These are phyloP conservation scores for Mycena sanguinolenta DNA, from an alignment of 768 basidiomycete species.

Conservation along the genomic window DNA sequence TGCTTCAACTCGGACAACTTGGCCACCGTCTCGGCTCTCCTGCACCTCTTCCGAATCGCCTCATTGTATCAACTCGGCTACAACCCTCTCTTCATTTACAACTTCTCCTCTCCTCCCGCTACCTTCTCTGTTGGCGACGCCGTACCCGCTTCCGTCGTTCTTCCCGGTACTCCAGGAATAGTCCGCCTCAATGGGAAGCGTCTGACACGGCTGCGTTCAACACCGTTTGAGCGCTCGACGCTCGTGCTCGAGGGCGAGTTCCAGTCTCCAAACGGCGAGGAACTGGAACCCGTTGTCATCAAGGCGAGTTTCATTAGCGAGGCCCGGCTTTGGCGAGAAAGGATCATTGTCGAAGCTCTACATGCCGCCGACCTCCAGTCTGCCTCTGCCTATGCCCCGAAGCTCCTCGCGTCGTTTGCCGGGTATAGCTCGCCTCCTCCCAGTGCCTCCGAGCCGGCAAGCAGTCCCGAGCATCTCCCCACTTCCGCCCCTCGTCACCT, in stretches of 20 bases:
- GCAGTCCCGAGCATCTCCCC: background rate
- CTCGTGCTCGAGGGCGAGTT: too few relatives aligned
- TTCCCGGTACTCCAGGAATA: conserved; percentile 16
- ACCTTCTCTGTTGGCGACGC: conserved; percentile 23
- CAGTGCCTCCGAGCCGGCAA: background rate
- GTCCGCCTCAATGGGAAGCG: conserved; percentile 13
- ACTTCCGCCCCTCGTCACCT: conserved; percentile 13
- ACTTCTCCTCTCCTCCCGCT: conserved; percentile 18
- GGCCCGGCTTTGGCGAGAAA: conserved; percentile 22
- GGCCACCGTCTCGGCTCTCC: conserved; percentile 26
- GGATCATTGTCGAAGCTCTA: conserved; percentile 25
- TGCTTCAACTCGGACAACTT: conserved; percentile 22
- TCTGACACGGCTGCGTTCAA: background rate
- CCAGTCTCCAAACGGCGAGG: conserved; percentile 14
- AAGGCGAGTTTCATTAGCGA: conserved; percentile 28
- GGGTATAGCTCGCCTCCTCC: conserved; percentile 19
- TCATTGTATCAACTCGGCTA: conserved; percentile 28
- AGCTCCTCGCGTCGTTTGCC: conserved; percentile 28
- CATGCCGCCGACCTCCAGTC: background rate
- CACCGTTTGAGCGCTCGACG: too few relatives aligned
- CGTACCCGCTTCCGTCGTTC: conserved; percentile 18
- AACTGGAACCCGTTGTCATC: conserved; percentile 16
- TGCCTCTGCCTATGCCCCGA: conserved; percentile 24
- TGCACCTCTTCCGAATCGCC: conserved; percentile 25
- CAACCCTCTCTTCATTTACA: conserved; percentile 29